A percentile compares a stretch with the other conserved stretches of the same genome.
These are phyloP conservation scores for Phytopythium chamaehyphon DNA, from an alignment of 352 stramenopile species.

Conservation along the genomic window DNA sequence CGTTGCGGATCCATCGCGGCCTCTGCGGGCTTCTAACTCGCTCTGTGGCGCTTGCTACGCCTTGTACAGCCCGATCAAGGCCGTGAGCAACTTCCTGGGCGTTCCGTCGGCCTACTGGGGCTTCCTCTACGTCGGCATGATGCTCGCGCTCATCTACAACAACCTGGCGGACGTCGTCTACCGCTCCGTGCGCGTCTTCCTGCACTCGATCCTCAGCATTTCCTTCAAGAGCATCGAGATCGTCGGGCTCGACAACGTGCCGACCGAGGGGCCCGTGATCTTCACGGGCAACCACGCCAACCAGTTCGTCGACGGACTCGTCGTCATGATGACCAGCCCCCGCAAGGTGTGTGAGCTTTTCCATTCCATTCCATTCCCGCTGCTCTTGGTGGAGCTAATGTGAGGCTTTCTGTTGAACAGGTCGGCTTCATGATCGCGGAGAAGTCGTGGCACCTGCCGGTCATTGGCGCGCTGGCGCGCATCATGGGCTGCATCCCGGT, in stretches of 20 bases:
- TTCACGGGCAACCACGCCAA: constrained; percentile 98
- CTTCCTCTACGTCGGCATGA: constrained; percentile 50
- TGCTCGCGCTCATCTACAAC: constrained; percentile 66
- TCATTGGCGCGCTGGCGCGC: constrained; percentile 94
- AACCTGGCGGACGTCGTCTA: constrained; percentile 83
- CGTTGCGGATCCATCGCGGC: neutral
- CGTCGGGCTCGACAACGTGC: constrained; percentile 95
- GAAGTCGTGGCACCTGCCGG: constrained; percentile 92
- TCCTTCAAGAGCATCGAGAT: constrained; percentile 98
- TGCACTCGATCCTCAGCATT: constrained; percentile 97
- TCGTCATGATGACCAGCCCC: constrained; percentile 93
- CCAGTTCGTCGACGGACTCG: constrained; percentile 97
- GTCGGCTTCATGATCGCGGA: constrained; percentile 97
- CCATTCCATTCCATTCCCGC: too few species aligned
- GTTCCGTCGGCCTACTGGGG: constrained; percentile 72
- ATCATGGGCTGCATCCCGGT: constrained; percentile 96
- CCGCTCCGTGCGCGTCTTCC: constrained; percentile 88
- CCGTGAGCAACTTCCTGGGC: constrained; percentile 65
- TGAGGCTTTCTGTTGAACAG: constrained; percentile 12
- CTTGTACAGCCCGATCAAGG: constrained; percentile 65
- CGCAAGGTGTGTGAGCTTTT: constrained; percentile 87
- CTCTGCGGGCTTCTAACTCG: neutral
- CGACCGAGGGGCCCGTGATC: constrained; percentile 94
- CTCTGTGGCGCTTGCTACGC: constrained; percentile 4
- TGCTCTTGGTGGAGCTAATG: too few species aligned